Evolutionary conservation across 78 protist genomes (phyloP).

Genomic region (Reticulomyxa filosa): DNA sequence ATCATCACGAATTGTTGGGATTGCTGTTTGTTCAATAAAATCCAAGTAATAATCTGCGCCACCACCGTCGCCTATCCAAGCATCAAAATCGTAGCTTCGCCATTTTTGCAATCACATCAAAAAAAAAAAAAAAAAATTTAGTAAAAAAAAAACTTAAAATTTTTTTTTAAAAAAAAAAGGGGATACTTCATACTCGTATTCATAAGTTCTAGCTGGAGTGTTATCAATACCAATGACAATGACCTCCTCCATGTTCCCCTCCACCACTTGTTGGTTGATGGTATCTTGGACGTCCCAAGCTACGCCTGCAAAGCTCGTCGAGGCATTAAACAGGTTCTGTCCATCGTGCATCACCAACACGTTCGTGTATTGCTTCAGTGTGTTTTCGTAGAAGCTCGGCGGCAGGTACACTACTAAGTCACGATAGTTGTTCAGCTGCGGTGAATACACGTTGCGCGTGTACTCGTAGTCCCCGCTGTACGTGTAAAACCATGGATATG

Average conservation of each 20-base stretch:
- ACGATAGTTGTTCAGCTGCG: slow-evolving; percentile 7
- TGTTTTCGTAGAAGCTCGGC: slow-evolving; percentile 1
- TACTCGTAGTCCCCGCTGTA: background rate
- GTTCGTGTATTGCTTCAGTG: background rate
- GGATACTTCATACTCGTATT: too few species aligned
- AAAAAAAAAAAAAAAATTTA: too few species aligned
- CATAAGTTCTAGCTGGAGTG: slow-evolving; percentile 8
- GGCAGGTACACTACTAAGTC: slow-evolving; percentile 7
- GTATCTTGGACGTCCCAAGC: slow-evolving; percentile 10
- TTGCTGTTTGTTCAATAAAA: slow-evolving; percentile 16
- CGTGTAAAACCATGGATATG: slow-evolving; percentile 16
- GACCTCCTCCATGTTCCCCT: slow-evolving; percentile 19
- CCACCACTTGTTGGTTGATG: background rate
- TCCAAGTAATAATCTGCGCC: slow-evolving; percentile 6
- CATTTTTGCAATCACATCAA: too few species aligned
- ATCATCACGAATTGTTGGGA: background rate
- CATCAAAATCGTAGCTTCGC: slow-evolving; percentile 12
- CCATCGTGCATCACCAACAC: slow-evolving; percentile 13
- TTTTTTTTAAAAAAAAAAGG: too few species aligned
- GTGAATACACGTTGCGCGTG: slow-evolving; percentile 3
- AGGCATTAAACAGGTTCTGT: slow-evolving; percentile 13
- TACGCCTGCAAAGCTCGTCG: background rate
- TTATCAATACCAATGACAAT: slow-evolving; percentile 17
- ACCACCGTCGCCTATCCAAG: slow-evolving; percentile 7
- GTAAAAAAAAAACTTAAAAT: too few species aligned